Conservation (phyloP, 2,329 filamentous ascomycete genomes). For the Gnomoniopsis smithogilvyi region DNA sequence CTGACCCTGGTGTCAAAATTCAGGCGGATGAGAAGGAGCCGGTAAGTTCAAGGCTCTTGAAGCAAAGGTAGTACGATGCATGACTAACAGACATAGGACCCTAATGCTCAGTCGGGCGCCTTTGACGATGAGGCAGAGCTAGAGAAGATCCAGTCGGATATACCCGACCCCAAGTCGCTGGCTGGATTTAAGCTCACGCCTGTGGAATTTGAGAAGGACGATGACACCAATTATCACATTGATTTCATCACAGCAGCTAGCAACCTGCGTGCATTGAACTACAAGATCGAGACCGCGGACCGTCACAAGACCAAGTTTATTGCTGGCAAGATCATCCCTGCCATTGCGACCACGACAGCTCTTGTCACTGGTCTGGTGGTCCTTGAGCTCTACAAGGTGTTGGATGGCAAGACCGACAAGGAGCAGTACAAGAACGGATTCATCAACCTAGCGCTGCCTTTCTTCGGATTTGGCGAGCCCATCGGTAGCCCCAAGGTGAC, state of each 20-base stretch:
- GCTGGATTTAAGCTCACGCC: constrained; percentile 86
- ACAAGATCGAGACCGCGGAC: constrained; percentile 91
- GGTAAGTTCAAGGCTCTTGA: constrained; percentile 40
- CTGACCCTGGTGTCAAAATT: constrained; percentile 89
- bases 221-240: constrained; percentile 96
- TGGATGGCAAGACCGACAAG: constrained; percentile 93
- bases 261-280: constrained; percentile 95
- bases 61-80: background rate
- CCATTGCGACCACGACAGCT: constrained; percentile 95
- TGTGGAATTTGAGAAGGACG: constrained; percentile 96
- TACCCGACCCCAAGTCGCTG: constrained; percentile 77
- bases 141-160: constrained; percentile 63
- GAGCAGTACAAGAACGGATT: constrained; percentile 99
- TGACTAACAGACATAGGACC: constrained; percentile 53
- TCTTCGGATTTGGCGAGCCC: constrained; percentile 98
- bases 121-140: constrained; percentile 76
- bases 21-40: constrained; percentile 94
- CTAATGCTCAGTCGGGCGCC: constrained; percentile 62
- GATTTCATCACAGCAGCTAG: constrained; percentile 98
- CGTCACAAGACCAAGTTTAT: constrained; percentile 99
- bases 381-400: constrained; percentile 91
- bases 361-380: constrained; percentile 91
- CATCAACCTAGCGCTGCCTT: constrained; percentile 90
- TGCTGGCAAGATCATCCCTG: constrained; percentile 98
- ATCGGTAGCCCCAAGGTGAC: constrained; percentile 90